Percentiles rank a stretch among this genome's conserved stretches.
Evolutionary conservation across 257 asterid species (phyloP).

Genomic region (Nicotiana obtusifolia): DNA sequence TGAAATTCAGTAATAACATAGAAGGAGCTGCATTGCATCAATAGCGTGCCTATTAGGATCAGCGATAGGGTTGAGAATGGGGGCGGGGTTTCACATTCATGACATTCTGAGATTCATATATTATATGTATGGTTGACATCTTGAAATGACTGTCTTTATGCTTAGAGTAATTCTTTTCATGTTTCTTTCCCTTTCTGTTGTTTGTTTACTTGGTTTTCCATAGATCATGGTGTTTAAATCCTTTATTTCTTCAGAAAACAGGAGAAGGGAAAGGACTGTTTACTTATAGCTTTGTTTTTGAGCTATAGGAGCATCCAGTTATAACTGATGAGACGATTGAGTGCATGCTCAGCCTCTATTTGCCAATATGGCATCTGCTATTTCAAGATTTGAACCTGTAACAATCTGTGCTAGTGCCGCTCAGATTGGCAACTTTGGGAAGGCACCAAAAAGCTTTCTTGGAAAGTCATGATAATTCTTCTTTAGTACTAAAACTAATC

Average conservation of each 20-base stretch:
- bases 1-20: not conserved
- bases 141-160: not conserved
- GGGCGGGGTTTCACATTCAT: not conserved
- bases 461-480: not conserved
- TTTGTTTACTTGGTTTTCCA: not conserved
- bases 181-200: not conserved
- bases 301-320: slow-evolving; percentile 74
- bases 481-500: not conserved
- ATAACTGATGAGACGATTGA: slow-evolving; percentile 70
- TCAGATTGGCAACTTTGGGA: slow-evolving; percentile 42
- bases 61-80: not conserved
- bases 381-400: slow-evolving; percentile 83
- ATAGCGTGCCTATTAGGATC: not conserved
- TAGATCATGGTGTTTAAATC: not conserved
- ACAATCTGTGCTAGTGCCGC: slow-evolving; percentile 74
- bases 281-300: not conserved
- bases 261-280: not conserved
- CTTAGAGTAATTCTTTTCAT: not conserved
- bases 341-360: slow-evolving; percentile 58
- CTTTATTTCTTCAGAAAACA: not conserved
- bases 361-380: slow-evolving; percentile 58
- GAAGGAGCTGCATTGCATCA: not conserved
- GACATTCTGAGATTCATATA: not conserved
- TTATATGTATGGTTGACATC: not conserved
- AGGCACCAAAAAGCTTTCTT: not conserved